Evolutionary conservation across 257 asterid genomes (phyloP).

Genomic region (Nicotiana noctiflora): DNA sequence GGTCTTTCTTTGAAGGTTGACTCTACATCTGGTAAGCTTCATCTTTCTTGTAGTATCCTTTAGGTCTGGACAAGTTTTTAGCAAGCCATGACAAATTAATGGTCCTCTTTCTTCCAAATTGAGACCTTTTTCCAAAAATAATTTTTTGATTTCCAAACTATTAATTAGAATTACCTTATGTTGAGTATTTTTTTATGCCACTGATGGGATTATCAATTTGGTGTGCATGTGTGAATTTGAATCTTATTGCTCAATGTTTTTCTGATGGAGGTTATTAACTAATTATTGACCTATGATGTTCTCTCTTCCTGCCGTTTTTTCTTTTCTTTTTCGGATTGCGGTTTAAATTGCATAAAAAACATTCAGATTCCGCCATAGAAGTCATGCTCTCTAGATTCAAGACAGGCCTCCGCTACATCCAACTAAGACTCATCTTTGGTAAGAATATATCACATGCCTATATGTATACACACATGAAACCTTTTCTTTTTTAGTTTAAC

Average conservation of each 20-base stretch:
- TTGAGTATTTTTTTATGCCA: no score
- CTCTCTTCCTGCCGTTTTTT: background rate
- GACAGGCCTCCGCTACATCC: conserved; percentile 43
- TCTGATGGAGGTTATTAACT: background rate
- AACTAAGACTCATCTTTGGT: conserved; percentile 56
- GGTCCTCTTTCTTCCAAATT: background rate
- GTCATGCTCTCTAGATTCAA: conserved; percentile 27
- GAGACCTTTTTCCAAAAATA: no score
- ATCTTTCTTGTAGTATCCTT: background rate
- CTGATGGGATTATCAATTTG: background rate
- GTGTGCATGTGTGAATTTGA: background rate
- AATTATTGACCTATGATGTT: background rate
- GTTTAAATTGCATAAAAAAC: background rate
- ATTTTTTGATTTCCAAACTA: no score
- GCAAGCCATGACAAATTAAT: background rate
- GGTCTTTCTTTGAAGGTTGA: conserved; percentile 42
- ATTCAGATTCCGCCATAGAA: conserved; percentile 36
- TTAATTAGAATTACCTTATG: background rate
- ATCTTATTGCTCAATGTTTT: background rate
- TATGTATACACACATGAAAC: background rate
- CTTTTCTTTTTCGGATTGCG: background rate
- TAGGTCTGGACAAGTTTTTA: background rate
- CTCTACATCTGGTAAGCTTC: conserved; percentile 47
- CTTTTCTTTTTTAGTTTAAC: background rate
- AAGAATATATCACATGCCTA: conserved; percentile 9